Evolutionary conservation across 2,329 filamentous ascomycete species (phyloP).

Genomic region (Botrytis elliptica): DNA sequence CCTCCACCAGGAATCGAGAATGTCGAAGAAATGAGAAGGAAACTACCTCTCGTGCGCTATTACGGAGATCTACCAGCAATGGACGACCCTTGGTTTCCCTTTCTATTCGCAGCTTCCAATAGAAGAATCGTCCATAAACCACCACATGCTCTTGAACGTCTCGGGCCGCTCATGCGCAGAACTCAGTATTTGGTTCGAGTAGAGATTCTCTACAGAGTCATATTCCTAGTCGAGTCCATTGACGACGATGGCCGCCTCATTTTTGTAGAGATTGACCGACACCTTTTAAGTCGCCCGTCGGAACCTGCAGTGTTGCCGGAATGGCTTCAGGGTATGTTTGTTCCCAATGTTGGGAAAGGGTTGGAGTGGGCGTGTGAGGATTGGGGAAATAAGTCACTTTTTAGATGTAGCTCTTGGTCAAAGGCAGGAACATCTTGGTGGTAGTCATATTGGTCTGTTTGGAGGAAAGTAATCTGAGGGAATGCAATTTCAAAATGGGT

Average conservation of each 20-base stretch:
- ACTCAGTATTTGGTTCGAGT: background rate
- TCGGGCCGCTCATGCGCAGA: background rate
- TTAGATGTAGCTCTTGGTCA: background rate
- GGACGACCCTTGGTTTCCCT: background rate
- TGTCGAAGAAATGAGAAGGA: background rate
- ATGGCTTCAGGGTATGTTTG: slow-evolving; percentile 5
- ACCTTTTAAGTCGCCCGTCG: background rate
- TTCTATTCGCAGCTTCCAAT: background rate
- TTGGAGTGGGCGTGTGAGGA: background rate
- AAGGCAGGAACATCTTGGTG: background rate
- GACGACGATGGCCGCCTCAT: background rate
- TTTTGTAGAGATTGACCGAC: slow-evolving; percentile 8
- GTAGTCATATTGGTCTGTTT: background rate
- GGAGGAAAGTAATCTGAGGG: background rate
- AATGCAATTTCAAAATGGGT: background rate
- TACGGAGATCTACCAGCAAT: background rate
- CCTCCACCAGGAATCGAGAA: background rate
- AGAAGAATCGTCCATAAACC: background rate
- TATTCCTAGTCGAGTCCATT: background rate
- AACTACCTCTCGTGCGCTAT: background rate
- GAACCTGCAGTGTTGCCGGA: background rate
- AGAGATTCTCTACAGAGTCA: background rate
- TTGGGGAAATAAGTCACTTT: background rate
- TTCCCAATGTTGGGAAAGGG: background rate
- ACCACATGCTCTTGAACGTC: background rate